These are phyloP conservation scores for Didymellaceae sp. DNA, from an alignment of 2,329 filamentous ascomycete genomes.

Conservation along the genomic window DNA sequence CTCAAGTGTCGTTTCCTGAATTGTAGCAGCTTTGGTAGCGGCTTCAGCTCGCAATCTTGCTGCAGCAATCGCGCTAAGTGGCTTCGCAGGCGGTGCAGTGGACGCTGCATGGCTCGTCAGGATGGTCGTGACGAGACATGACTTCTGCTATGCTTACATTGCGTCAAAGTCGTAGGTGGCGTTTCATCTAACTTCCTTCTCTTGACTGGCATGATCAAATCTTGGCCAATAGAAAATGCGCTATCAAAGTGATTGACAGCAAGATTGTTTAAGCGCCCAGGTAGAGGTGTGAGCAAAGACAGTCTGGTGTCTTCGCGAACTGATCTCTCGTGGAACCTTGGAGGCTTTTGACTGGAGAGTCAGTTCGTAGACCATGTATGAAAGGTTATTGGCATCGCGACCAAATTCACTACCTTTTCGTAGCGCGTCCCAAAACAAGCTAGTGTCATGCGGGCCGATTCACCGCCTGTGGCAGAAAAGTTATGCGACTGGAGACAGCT, in stretches of 20 bases:
- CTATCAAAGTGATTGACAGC: neutral
- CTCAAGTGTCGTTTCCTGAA: conserved; percentile 21
- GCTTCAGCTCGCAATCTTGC: conserved; percentile 38
- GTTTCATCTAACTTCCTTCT: conserved; percentile 33
- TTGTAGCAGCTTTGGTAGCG: conserved; percentile 14
- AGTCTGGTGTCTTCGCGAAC: no score
- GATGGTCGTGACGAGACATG: neutral
- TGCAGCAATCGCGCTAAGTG: conserved; percentile 44
- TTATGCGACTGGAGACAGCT: conserved; percentile 27
- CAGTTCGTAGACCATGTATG: no score
- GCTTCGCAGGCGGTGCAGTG: conserved; percentile 21
- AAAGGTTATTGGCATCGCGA: no score
- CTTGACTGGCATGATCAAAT: conserved; percentile 37
- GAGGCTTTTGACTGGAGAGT: no score
- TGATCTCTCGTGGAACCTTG: no score
- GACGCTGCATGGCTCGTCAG: conserved; percentile 16
- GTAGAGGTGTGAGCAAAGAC: neutral
- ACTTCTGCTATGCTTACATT: conserved; percentile 16
- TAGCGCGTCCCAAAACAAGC: conserved; percentile 22
- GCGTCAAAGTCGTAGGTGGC: neutral
- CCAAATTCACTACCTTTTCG: conserved; percentile 23
- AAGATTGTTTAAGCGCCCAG: neutral
- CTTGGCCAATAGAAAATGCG: neutral
- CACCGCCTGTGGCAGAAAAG: conserved; percentile 34
- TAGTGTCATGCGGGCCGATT: neutral